Evolutionary conservation across 1,284 basidiomycete genomes (phyloP).

Genomic region (Anthracocystis walkeri): DNA sequence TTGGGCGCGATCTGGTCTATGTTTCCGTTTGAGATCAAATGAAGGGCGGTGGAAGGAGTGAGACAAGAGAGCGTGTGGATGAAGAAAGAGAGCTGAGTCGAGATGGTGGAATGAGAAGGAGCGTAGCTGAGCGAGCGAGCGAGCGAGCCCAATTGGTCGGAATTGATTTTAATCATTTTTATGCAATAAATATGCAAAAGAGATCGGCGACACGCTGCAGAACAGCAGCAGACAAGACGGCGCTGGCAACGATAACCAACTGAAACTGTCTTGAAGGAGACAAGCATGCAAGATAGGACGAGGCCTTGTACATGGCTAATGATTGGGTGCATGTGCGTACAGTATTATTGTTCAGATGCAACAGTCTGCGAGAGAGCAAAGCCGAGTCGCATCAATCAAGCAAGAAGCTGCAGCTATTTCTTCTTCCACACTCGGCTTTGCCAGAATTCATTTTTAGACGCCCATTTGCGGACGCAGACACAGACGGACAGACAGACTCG

Average conservation of each 20-base stretch:
- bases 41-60: no score
- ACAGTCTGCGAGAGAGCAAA: background rate
- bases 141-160: background rate
- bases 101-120: no score
- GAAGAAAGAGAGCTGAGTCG: no score
- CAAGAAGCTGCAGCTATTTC: background rate
- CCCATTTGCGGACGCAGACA: background rate
- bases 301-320: background rate
- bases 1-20: background rate
- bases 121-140: background rate
- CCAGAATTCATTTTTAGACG: background rate
- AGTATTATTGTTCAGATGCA: no score
- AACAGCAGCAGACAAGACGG: no score
- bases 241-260: no score
- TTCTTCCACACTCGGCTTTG: background rate
- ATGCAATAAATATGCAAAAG: background rate
- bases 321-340: background rate
- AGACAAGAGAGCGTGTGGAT: no score
- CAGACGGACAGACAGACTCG: background rate
- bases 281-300: background rate
- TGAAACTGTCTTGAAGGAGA: no score
- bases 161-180: background rate
- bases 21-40: no score
- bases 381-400: background rate
- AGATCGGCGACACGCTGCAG: slow-evolving; percentile 6